Base-by-base conservation (phyloP, 495 filamentous ascomycete genomes). In the Podospora australis region DNA sequence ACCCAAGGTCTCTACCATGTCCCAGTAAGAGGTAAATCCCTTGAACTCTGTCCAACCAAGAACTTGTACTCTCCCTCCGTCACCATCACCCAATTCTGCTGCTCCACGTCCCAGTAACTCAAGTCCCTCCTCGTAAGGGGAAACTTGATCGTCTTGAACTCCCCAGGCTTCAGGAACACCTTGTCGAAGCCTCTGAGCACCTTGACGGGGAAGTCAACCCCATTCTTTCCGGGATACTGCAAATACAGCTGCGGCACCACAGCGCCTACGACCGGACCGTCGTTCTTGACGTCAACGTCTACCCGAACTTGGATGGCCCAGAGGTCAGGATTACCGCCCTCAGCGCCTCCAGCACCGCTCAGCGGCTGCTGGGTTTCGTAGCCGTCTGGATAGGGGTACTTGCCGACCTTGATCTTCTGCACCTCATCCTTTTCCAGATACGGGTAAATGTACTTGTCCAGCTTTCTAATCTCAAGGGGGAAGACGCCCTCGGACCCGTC, bases 391-490 rank as follows among this genome's bases (percentile, higher is more conserved):
- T 90, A 94, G 0, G 75, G 74, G 51, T 88, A 87, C 1, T 67
- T 65, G n/a, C 69, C 70, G 0, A 65, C 41, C 10, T 72, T 74
- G 39, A 84, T 75, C 6, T 78, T 71, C 19, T 81, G 78, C 24
- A 79, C 68, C 5, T 67, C 70, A 0, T 69, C 53, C 5, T 67
- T 70, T 0, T 69, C 53, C 14, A 96, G 76, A 57, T 95, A 98
- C 0, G 92, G 89, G 59, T 98, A 97, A 49, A 98, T 77, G 62
- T 88, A 94, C 57, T 89, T 89, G 17, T 73, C 67, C 10, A 98
- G 64, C 30, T 70, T 73, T n/a, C 71, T 72, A 63, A 95, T 84
- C 2, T 68, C 78, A 0, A 59, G 41, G 0, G 92, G 91, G 61
- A 85, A 85, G 0, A 90, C 55, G 6, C 76, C 78, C 25, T 78